A percentile compares a stretch with the other conserved stretches of the same genome.
Evolutionary conservation across 2,329 filamentous ascomycete genomes (phyloP).

Genomic region (Claviceps sp.): DNA sequence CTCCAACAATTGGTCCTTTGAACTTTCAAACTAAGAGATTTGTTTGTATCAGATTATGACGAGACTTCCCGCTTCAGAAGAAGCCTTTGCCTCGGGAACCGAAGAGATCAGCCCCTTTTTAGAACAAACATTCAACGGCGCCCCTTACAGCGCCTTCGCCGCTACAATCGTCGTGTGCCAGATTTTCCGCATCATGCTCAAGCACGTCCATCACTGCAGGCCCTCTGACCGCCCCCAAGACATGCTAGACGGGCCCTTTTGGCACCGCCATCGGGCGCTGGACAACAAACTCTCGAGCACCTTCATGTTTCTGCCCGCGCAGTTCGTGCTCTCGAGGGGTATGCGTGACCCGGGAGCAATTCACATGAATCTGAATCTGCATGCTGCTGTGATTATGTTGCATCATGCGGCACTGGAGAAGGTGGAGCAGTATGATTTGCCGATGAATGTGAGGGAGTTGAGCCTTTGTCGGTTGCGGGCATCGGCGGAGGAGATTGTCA

Average conservation of each 20-base stretch:
- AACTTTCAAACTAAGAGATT: neutral
- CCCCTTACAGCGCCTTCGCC: slow-evolving; percentile 56
- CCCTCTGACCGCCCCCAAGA: slow-evolving; percentile 61
- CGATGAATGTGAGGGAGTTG: slow-evolving; percentile 49
- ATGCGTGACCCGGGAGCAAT: slow-evolving; percentile 59
- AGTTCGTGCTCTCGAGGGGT: slow-evolving; percentile 57
- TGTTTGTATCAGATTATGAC: slow-evolving; percentile 45
- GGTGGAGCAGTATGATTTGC: slow-evolving; percentile 57
- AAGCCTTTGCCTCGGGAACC: slow-evolving; percentile 55
- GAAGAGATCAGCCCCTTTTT: slow-evolving; percentile 51
- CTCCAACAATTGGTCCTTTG: neutral
- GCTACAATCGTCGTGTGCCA: slow-evolving; percentile 61
- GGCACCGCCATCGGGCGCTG: slow-evolving; percentile 71
- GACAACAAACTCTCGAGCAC: slow-evolving; percentile 70
- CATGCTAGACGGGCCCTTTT: slow-evolving; percentile 62
- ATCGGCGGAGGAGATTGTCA: slow-evolving; percentile 72
- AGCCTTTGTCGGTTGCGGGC: slow-evolving; percentile 64
- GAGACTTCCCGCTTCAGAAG: slow-evolving; percentile 66
- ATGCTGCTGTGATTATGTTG: slow-evolving; percentile 76
- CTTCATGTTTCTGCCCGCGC: slow-evolving; percentile 64
- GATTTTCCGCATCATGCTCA: slow-evolving; percentile 69
- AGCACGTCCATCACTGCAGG: slow-evolving; percentile 63
- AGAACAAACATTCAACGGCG: slow-evolving; percentile 47
- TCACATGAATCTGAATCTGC: slow-evolving; percentile 78
- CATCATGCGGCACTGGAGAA: slow-evolving; percentile 83